Percentiles rank a stretch among this genome's conserved stretches.
phyloP scores from a whole-genome alignment of 2,329 filamentous ascomycete species.

The Sclerotinia sclerotiorum region DNA sequence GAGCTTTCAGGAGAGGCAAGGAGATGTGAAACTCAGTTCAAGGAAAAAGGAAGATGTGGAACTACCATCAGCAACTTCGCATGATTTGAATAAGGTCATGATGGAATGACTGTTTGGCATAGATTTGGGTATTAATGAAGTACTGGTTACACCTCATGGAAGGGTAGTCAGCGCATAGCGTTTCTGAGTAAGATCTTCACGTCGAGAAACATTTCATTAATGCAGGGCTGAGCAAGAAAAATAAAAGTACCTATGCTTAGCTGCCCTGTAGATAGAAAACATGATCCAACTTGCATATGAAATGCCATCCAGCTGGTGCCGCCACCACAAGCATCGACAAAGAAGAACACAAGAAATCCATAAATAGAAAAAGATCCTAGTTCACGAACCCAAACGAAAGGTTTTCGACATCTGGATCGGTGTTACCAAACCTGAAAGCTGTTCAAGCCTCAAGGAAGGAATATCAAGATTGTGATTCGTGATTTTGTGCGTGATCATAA shows the following conservation, averaged over 20 bases:
- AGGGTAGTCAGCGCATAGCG: neutral
- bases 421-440: neutral
- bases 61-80: neutral
- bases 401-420: slow-evolving; percentile 1
- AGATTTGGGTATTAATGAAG: neutral
- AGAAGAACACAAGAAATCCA: neutral
- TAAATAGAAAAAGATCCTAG: neutral
- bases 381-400: neutral
- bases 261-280: neutral
- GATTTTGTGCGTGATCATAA: slow-evolving; percentile 1
- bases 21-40: neutral
- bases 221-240: slow-evolving; percentile 1
- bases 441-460: neutral
- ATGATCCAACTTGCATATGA: slow-evolving; percentile 10
- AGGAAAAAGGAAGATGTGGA: neutral
- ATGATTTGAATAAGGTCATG: neutral
- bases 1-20: neutral
- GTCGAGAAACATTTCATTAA: neutral
- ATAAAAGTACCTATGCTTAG: neutral
- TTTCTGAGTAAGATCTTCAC: neutral
- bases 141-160: neutral
- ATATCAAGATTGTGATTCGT: neutral
- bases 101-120: neutral
- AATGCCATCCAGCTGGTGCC: slow-evolving; percentile 1
- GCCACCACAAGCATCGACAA: neutral